Base-by-base conservation (phyloP, 164 flowering plant species). In the Annona cherimola region DNA sequence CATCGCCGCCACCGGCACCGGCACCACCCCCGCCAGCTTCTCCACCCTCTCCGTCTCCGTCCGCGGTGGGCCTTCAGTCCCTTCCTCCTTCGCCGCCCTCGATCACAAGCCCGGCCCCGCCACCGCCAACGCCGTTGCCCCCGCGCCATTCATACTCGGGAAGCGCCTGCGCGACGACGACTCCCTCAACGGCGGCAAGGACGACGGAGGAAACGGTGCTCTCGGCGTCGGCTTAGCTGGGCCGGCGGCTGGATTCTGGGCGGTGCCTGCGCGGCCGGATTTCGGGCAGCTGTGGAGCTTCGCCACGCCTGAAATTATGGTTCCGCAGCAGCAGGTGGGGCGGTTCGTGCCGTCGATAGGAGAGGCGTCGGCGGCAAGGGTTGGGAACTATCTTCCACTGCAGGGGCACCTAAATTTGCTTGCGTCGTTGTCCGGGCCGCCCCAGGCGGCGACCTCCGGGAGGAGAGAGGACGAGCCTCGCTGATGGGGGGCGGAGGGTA, bases 1-100 rank as follows among this genome's bases (percentile, higher is more conserved):
- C 61, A 87, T 90, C 59, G 98, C 98, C 43, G 96, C 96, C 67
- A 92, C 96, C 44, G 98, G 98, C 2, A 87, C 96, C 4, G 94
- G 96, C 1, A 93, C 98, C 61, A 90, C 90, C 35, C 95, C 95
- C 0, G 94, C 96, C 1, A 80, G 76, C 71, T 90, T 91, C 88
- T 91, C 95, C 26, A 77, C 92, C 42, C 85, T 86, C 18, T 78
- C 93, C 9, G 83, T 83, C 45, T 84, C 93, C 65, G 71, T 84
- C 8, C 83, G 87, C 44, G 74, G 74, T 54, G 74, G 76, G 45
- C 55, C 79, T 0, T 39, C 76, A 40, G 46, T 76, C 9, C 70
- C 86, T 45, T 67, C 71, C 67, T 43, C 74, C 64, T 71, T 85
- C 8, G 77, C 86, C 18, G 61, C 84, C 7, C 79, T 84, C 45